Base-by-base conservation (phyloP, 208 protist species). In the Wallacemonas rigidus region DNA sequence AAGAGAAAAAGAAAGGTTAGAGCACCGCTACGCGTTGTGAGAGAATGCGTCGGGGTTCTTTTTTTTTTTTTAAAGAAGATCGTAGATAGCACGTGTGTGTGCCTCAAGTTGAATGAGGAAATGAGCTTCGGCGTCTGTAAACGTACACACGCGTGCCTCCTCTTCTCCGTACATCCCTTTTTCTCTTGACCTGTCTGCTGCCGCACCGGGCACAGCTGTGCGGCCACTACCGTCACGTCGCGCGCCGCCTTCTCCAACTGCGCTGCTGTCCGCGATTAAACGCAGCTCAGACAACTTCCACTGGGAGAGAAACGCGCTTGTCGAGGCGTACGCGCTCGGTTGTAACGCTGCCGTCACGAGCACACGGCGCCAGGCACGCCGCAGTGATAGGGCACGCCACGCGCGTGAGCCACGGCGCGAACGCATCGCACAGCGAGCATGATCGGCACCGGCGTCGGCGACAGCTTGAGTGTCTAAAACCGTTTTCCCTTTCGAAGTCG, bases 291-390 rank as follows among this genome's bases (percentile, higher is more conserved):
- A 38, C 6, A n/a, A 38, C 5, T 41, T 11, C 60, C 60, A 65
- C 60, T 12, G 71, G 61, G 69, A 63, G 5, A 70, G 75, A 55
- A 92, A 89, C n/a, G 77, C 71, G 7, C 72, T 71, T 1, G 85
- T 86, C 50, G 85, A 75, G 41, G 89, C 58, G 67, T 88, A 63
- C 53, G 75, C 54, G 1, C 79, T 67, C 9, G 88, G 88, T 57
- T 86, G 76, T 41, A 93, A 67, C 5, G 83, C 82, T 11, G 85
- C 88, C 2, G 77, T 67, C 4, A 82, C 83, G 43, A 78, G 77
- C 4, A 86, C 83, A 36, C 86, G 85, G 1, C 88, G 85, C 83
- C 83, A 93, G 55, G 80, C 72, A 6, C 71, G 39, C 9, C 83
- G 85, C 41, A 93, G 81, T n/a, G 88, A 83, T 1, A 82, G 79